Evolutionary conservation across 768 basidiomycete species (phyloP).

Genomic region (Amanita exitialis): DNA sequence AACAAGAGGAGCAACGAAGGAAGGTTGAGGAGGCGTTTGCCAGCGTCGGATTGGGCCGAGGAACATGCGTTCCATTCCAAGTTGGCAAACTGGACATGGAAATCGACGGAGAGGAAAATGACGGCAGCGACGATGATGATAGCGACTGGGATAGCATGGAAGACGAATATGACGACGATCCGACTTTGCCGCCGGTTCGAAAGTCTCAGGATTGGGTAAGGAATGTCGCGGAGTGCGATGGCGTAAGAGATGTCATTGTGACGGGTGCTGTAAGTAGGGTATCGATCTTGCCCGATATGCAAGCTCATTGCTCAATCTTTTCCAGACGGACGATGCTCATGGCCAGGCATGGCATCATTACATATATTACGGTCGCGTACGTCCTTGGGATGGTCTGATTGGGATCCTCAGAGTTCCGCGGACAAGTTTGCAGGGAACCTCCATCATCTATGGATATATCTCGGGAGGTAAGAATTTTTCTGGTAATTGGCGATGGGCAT

Average conservation of each 20-base stretch:
- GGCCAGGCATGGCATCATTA: conserved; percentile 38
- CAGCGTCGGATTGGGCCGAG: conserved; percentile 7
- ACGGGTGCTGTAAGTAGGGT: conserved; percentile 40
- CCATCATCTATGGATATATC: conserved; percentile 64
- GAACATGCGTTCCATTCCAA: conserved; percentile 1
- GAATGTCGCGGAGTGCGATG: conserved; percentile 29
- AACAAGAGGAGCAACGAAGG: conserved; percentile 5
- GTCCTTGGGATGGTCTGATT: conserved; percentile 51
- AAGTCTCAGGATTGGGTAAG: conserved; percentile 13
- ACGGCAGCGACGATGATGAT: conserved; percentile 12
- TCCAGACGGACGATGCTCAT: conserved; percentile 39
- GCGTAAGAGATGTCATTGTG: conserved; percentile 51
- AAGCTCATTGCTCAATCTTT: background rate
- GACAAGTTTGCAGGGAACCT: conserved; percentile 15
- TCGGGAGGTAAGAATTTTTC: conserved; percentile 56
- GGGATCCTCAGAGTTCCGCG: conserved; percentile 30
- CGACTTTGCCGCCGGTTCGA: conserved; percentile 7
- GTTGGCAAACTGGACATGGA: conserved; percentile 19
- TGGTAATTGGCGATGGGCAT: conserved; percentile 58
- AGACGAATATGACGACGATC: conserved; percentile 9
- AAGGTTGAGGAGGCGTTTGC: conserved; percentile 2
- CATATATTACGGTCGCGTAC: conserved; percentile 40
- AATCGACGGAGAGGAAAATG: conserved; percentile 9
- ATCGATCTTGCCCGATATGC: conserved; percentile 2
- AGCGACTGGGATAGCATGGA: conserved; percentile 20